These are phyloP conservation scores for Nepenthes mirabilis DNA, from an alignment of 148 eudicot species.

Conservation along the genomic window DNA sequence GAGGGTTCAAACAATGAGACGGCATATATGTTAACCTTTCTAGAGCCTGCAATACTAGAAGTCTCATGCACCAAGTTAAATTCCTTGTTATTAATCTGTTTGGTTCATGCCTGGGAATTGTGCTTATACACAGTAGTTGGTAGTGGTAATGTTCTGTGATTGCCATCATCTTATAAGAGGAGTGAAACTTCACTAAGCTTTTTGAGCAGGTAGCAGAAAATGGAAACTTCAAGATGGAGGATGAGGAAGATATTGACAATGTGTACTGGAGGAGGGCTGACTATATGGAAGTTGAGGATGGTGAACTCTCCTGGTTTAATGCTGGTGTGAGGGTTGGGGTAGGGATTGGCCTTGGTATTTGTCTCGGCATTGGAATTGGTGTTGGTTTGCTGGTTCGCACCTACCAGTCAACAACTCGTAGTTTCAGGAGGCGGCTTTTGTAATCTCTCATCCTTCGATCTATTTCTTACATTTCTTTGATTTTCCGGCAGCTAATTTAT, in stretches of 20 bases:
- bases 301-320: constrained; percentile 66
- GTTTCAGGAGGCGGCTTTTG: constrained; percentile 30
- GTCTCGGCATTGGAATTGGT: constrained; percentile 66
- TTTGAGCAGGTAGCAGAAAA: constrained; percentile 20
- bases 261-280: constrained; percentile 23
- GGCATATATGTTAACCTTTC: too few relatives aligned
- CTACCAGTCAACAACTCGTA: constrained; percentile 45
- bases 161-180: too few relatives aligned
- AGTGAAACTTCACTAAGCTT: too few relatives aligned
- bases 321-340: constrained; percentile 19
- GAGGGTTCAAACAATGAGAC: too few relatives aligned
- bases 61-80: too few relatives aligned
- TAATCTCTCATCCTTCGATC: constrained; percentile 5
- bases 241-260: constrained; percentile 20
- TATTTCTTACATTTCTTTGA: too few relatives aligned
- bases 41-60: too few relatives aligned
- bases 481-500: neutral
- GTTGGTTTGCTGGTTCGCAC: constrained; percentile 61
- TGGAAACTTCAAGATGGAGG: constrained; percentile 25
- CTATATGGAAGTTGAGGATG: constrained; percentile 55
- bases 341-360: constrained; percentile 71
- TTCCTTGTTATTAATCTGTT: too few relatives aligned
- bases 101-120: too few relatives aligned
- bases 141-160: too few relatives aligned
- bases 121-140: too few relatives aligned